Base-by-base conservation (phyloP, 2,329 filamentous ascomycete genomes). In the Geosmithia putterillii region DNA sequence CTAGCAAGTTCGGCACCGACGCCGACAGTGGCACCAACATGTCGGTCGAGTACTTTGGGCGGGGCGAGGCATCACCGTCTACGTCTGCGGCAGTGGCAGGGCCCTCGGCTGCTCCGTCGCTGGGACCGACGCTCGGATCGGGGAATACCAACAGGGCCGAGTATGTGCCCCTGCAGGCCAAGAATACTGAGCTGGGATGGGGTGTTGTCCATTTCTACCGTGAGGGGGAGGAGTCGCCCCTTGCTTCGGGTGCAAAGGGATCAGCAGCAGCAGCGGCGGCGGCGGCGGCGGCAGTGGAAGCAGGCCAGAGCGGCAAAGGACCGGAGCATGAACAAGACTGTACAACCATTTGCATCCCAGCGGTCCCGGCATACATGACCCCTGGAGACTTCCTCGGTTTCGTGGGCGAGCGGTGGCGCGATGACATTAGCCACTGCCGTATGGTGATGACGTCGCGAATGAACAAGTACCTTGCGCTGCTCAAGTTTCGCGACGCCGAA, bases 201-300 rank as follows among this genome's bases (percentile, higher is more conserved):
- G 92, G 92, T 1, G 79, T 96, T 14, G 88, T 98, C 2, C 92
- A 95, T 59, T 74, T 98, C 22, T 98, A 95, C 59, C 78, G 89
- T 9, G 90, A 96, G 60, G 76, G 76, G 2, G 77, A 87, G 46
- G 85, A 94, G 59, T 82, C 81, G 1, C 69, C 76, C n/a, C n/a
- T n/a, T n/a, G n/a, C n/a, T n/a, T 2, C 74, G 69, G 12, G 64
- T 87, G 50, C 45, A 45, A 15, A 25, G 28, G 28, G 6, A 32
- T 12, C 28, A 32, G 15, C 10, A 32, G 15, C 28, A 12, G 5
- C 28, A 12, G 45, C 45, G 47, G 46, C 49, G 34, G 32, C 21
- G 17, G 28, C 28, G 5, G 28, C 28, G 10, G 10, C 28, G 28
- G 28, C 28, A 12, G 28, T 14, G 35, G 52, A 51, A 10, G 40